Base-by-base conservation (phyloP, 1,139 yeast species). In the Maudiozyma humilis region DNA sequence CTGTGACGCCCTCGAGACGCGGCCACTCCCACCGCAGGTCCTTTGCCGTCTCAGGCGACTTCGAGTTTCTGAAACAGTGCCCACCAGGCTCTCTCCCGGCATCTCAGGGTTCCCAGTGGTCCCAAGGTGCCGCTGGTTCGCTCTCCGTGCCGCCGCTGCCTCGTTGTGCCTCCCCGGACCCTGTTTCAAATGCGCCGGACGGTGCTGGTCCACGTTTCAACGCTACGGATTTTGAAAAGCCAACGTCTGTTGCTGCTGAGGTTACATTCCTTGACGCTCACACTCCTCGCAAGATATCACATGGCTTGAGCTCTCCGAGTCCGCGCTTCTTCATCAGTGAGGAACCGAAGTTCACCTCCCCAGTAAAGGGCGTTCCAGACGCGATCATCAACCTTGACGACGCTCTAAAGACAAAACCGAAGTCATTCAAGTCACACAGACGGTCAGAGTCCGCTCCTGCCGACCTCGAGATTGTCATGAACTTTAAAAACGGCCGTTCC, bases 21-120 rank as follows among this genome's bases (percentile, higher is more conserved):
- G 72, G 75, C 2, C 88, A 81, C 59, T 70, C 79, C 38, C 88
- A 81, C 53, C 72, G 79, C 53, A 65, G 89, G 40, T 80, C 87
- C 0, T 82, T 83, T 20, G 87, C 87, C 0, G 78, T 81, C 13
- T 78, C 85, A 2, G 87, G 87, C 0, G 88, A 81, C 56, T 80
- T 81, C 57, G 88, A 81, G 54, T 58, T 58, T 39, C 44, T 53
- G 19, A 51, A 48, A 39, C 47, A 41, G 32, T 45, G 44, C 3
- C 41, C 44, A 35, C 17, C 42, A 16, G 36, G 20, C n/a, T 12
- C 13, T 13, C 6, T 23, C 8, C 10, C 27, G 6, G 27, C 8
- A 6, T 10, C 27, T 23, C 27, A 23, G 10, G n/a, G n/a, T n/a
- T n/a, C n/a, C n/a, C 47, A 40, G 32, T 45, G 44, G 3, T 40